Evolutionary conservation across 495 filamentous ascomycete genomes (phyloP).

Genomic region (Cairneyella variabilis): DNA sequence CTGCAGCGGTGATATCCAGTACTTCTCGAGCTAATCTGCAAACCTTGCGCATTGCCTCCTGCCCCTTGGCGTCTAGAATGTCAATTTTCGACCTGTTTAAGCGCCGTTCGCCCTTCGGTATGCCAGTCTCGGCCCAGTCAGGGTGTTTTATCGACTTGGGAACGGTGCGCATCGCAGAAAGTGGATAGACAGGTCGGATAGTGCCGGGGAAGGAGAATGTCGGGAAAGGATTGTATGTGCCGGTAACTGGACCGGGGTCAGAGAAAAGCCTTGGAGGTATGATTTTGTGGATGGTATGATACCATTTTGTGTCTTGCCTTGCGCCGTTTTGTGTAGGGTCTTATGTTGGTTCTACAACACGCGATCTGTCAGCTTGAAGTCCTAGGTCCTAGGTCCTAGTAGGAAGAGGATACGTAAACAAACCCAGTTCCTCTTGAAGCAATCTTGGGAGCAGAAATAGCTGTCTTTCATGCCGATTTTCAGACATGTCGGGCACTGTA

Average conservation of each 20-base stretch:
- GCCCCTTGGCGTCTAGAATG: conserved; percentile 73
- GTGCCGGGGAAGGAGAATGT: conserved; percentile 74
- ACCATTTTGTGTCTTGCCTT: too few species aligned
- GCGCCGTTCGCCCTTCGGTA: conserved; percentile 74
- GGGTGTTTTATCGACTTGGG: conserved; percentile 80
- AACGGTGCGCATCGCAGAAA: conserved; percentile 68
- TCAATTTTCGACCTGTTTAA: conserved; percentile 65
- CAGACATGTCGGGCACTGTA: conserved; percentile 93
- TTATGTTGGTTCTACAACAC: conserved; percentile 72
- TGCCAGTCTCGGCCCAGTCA: conserved; percentile 79
- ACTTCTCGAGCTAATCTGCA: conserved; percentile 88
- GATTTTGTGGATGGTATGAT: conserved; percentile 68
- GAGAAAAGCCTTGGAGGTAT: conserved; percentile 72
- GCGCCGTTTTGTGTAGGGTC: conserved; percentile 72
- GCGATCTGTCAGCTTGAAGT: conserved; percentile 1
- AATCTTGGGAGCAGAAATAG: conserved; percentile 97
- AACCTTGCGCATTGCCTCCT: conserved; percentile 84
- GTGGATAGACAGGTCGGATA: conserved; percentile 82
- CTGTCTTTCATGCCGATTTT: conserved; percentile 82
- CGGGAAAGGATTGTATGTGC: conserved; percentile 86
- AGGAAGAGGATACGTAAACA: too few species aligned
- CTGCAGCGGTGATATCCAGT: conserved; percentile 82
- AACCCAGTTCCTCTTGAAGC: conserved; percentile 99
- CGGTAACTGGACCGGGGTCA: conserved; percentile 86
- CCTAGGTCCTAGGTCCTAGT: too few species aligned